Percentiles rank a stretch among this genome's conserved stretches.
Evolutionary conservation across 83 land plant species (phyloP).

Genomic region (Picea engelmannii): DNA sequence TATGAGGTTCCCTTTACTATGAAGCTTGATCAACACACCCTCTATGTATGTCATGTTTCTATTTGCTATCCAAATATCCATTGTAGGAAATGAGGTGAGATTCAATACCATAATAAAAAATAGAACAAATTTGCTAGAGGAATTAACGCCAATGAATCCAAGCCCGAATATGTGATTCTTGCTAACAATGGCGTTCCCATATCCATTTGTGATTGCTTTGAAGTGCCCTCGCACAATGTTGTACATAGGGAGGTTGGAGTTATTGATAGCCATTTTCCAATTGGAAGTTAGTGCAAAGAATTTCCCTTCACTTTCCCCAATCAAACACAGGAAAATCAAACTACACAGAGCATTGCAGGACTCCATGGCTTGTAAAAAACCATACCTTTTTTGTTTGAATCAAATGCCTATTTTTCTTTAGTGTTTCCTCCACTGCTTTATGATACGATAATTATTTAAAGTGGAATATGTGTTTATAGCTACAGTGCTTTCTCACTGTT

Average conservation of each 20-base stretch:
- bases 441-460: too few species aligned
- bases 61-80: slow-evolving; percentile 17
- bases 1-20: not conserved
- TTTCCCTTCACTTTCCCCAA: not conserved
- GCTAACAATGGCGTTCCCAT: slow-evolving; percentile 8
- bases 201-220: not conserved
- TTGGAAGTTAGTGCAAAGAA: slow-evolving; percentile 3
- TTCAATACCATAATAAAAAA: slow-evolving; percentile 6
- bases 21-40: not conserved
- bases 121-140: slow-evolving; percentile 2
- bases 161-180: not conserved
- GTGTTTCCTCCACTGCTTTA: too few species aligned
- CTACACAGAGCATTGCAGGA: not conserved
- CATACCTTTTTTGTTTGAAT: too few species aligned
- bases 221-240: not conserved
- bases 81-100: not conserved
- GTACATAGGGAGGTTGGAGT: not conserved
- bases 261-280: not conserved
- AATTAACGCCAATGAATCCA: not conserved
- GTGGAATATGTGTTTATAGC: too few species aligned
- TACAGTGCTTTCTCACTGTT: too few species aligned
- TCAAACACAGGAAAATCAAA: not conserved
- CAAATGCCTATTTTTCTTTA: too few species aligned
- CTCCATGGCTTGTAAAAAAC: not conserved
- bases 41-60: not conserved